Base-by-base conservation (phyloP, 2,329 filamentous ascomycete species). In the Ceratocystis ficicola region DNA sequence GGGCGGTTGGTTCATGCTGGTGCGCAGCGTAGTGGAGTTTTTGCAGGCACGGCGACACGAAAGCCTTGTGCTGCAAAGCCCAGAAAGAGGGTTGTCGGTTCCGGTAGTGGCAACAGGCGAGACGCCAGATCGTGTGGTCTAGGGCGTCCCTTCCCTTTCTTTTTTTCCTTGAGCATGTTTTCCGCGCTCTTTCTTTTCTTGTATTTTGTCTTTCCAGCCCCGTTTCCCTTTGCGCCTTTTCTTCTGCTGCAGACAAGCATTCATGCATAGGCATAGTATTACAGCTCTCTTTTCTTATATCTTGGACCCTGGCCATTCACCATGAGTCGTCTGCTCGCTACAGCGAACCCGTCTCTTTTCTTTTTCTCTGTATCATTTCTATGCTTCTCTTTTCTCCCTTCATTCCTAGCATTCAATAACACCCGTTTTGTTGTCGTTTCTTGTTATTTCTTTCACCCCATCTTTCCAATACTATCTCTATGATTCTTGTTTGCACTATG, bases 1-100 rank as follows among this genome's bases (percentile, higher is more conserved):
- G 73, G 87, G 95, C 1, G 94, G 94, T 4, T 99, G 94, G 94
- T 97, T 97, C 73, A 91, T 99, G 69, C 79, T 99, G 69, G 97
- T 99, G 73, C 85, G 92, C 75, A 87, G 91, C n/a, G 85, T 96
- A 20, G 91, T 88, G 71, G 92, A 97, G 74, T 99, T 94, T 73
- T 77, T 97, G 69, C 84, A 86, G 70, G 94, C 91, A 46, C 83
- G 93, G 73, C 82, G 90, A 72, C 94, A 97, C 73, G 94, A 99
- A 77, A 89, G 94, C 74, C 79, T 99, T 63, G 90, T 99, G 4
- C 78, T 96, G 70, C 92, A 95, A 74, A 96, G 90, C 73, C 94
- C 94, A 0, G 92, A 96, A 71, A 83, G 94, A 44, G 92, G 93
- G 1, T 78, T 97, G 64, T 86, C 86, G 20, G 83, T 95, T 50